Evolutionary conservation across 345 rosid species (phyloP).

Genomic region (Combretum micranthum): DNA sequence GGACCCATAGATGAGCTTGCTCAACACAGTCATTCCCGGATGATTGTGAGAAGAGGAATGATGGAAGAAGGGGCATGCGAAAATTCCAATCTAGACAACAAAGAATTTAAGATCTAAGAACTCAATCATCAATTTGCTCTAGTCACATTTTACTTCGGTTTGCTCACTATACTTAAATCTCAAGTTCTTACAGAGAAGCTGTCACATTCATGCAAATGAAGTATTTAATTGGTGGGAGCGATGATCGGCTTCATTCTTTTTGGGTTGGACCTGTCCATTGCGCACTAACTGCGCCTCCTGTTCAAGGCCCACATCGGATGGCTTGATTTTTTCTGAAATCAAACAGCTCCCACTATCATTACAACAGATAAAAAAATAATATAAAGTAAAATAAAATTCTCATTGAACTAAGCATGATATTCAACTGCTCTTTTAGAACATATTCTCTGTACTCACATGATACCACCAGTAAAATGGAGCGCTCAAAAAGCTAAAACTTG

Average conservation of each 20-base stretch:
- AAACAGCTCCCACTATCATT: conserved; percentile 9
- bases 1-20: conserved; percentile 87
- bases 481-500: no score
- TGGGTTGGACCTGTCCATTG: conserved; percentile 46
- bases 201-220: conserved; percentile 86
- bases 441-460: no score
- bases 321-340: conserved; percentile 86
- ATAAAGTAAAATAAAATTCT: background rate
- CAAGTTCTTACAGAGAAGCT: conserved; percentile 73
- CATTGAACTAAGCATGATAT: background rate
- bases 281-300: conserved; percentile 84
- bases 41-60: conserved; percentile 96
- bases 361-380: conserved; percentile 2
- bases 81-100: conserved; percentile 75
- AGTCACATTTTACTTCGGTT: background rate
- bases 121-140: background rate
- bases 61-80: conserved; percentile 89
- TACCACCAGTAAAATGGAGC: no score
- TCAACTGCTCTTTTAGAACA: background rate
- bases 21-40: conserved; percentile 91
- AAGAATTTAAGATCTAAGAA: background rate
- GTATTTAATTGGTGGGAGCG: conserved; percentile 71
- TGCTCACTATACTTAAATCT: conserved; percentile 1
- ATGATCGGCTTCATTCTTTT: conserved; percentile 53
- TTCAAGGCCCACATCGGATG: conserved; percentile 93